phyloP scores from a whole-genome alignment of 768 basidiomycete species.

The Boletus tomentosulus region DNA sequence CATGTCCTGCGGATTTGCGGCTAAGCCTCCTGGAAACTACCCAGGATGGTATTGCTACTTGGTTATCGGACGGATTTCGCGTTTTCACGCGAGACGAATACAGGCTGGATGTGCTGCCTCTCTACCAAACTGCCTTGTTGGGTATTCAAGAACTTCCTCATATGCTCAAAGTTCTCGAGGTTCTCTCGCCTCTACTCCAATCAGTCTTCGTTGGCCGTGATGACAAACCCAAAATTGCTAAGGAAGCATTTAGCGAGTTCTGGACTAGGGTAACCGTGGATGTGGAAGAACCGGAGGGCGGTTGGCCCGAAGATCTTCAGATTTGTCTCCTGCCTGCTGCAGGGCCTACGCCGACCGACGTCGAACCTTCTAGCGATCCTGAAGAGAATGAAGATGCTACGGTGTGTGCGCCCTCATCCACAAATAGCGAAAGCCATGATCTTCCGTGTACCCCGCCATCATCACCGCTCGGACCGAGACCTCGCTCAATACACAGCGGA shows the following conservation, averaged over 20 bases:
- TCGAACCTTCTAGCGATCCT: constrained; percentile 23
- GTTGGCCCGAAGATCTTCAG: constrained; percentile 52
- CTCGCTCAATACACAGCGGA: constrained; percentile 2
- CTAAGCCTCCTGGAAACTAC: constrained; percentile 43
- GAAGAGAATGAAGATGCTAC: constrained; percentile 21
- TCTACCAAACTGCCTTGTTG: constrained; percentile 60
- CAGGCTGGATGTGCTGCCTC: constrained; percentile 52
- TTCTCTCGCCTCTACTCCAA: constrained; percentile 48
- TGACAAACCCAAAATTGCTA: constrained; percentile 41
- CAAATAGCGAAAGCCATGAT: constrained; percentile 2
- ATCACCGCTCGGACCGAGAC: constrained; percentile 3
- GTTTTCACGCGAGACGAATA: constrained; percentile 54
- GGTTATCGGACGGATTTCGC: constrained; percentile 59
- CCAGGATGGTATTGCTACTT: constrained; percentile 53
- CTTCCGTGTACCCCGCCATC: constrained; percentile 8
- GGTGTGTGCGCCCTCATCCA: constrained; percentile 1
- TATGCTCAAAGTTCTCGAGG: constrained; percentile 38
- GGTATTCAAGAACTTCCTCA: constrained; percentile 46
- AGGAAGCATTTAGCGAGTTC: constrained; percentile 56
- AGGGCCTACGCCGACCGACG: background rate
- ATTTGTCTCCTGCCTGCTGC: constrained; percentile 27
- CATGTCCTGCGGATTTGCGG: constrained; percentile 48
- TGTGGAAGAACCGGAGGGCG: constrained; percentile 38
- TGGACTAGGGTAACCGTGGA: constrained; percentile 51
- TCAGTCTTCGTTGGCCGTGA: constrained; percentile 53